Base-by-base conservation (phyloP, 306 rosid species). In the Senna siamea region DNA sequence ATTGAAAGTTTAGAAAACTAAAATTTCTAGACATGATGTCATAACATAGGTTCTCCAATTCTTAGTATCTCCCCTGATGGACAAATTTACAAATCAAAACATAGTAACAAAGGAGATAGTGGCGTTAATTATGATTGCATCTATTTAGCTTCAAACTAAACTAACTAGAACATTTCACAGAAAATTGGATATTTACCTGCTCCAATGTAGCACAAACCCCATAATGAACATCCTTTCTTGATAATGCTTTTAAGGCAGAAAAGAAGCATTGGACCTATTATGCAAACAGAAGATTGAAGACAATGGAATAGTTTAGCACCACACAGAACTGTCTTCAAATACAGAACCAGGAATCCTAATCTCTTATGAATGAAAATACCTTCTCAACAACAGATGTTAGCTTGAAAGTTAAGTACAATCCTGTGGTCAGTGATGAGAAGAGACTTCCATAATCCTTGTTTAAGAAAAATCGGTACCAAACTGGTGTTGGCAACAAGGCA, bases 401-500 rank as follows among this genome's bases (percentile, higher is more conserved):
- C 89, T 93, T 93, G 76, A 89, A 89, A 17, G 96, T 93, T 79
- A 93, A 64, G 87, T 93, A 93, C 81, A 93, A 82, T 67, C 97
- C 97, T 3, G 98, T 93, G 52, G 83, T 85, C 79, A 91, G 83
- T 32, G 97, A 88, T 20, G 98, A 94, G 80, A 94, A 94, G 84
- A 94, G 87, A 83, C 95, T 85, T 70, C 96, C 97, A 74, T 86
- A 80, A 19, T 87, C 93, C 78, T 83, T 91, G 89, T 94, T 88
- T 76, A 91, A 81, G 85, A 89, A 91, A 85, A 91, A 91, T 5
- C 92, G 85, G 71, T 91, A 91, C 97, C 97, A 94, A 65, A 94
- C 93, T 22, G 98, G 96, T 55, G 93, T 75, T 53, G 98, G 96
- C 83, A 94, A 73, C 66, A 91, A 78, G 19, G 89, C 88, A 69